phyloP scores from a whole-genome alignment of 371 early-diverging fungal genomes.

The Mucor irregularis region DNA sequence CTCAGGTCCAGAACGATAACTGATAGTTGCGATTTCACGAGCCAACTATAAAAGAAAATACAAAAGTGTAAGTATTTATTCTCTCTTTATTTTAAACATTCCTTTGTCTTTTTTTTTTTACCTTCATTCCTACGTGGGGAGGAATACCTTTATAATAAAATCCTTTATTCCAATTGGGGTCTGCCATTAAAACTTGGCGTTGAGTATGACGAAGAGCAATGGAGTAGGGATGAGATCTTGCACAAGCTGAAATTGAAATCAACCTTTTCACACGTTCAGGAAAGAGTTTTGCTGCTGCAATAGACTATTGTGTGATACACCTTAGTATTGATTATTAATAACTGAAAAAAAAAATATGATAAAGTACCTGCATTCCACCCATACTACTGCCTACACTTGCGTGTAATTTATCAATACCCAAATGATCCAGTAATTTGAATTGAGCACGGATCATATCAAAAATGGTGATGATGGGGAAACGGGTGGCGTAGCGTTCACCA shows the following conservation, averaged over 20 bases:
- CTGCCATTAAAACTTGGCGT: conserved; percentile 90
- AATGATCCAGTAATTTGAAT: conserved; percentile 75
- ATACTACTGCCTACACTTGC: conserved; percentile 93
- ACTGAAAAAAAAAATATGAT: too few species aligned
- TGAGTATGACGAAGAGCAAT: conserved; percentile 92
- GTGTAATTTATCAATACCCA: conserved; percentile 82
- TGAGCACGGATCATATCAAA: conserved; percentile 96
- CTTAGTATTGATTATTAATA: too few species aligned
- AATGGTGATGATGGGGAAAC: conserved; percentile 91
- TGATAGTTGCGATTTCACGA: conserved; percentile 85
- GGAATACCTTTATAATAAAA: conserved; percentile 88
- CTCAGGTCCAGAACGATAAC: conserved; percentile 94
- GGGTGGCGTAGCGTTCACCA: conserved; percentile 78
- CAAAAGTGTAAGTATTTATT: background rate
- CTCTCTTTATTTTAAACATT: background rate
- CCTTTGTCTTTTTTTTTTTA: conserved; percentile 10
- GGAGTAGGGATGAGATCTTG: conserved; percentile 93
- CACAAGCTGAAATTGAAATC: conserved; percentile 88
- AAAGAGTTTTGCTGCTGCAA: conserved; percentile 83
- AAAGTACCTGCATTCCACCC: conserved; percentile 97
- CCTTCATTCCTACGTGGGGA: conserved; percentile 95
- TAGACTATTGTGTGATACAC: too few species aligned
- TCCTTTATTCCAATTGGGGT: conserved; percentile 95
- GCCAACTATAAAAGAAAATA: conserved; percentile 52
- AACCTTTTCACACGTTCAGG: conserved; percentile 83